These are phyloP conservation scores for Taphrina populina DNA, from an alignment of 1,139 yeast genomes.

Conservation along the genomic window DNA sequence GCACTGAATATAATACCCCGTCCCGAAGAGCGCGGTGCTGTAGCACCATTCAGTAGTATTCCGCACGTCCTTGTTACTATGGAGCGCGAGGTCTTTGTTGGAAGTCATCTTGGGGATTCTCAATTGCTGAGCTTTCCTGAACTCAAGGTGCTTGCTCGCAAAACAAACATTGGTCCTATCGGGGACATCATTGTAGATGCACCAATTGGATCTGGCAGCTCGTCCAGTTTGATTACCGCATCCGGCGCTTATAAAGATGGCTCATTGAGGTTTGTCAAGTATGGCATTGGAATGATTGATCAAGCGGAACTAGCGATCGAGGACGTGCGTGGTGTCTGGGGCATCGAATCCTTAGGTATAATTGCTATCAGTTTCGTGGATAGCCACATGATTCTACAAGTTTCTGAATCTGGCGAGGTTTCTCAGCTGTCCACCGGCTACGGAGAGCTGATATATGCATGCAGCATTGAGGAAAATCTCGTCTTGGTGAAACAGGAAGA, in stretches of 20 bases:
- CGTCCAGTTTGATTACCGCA: conserved; percentile 39
- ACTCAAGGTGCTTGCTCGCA: conserved; percentile 33
- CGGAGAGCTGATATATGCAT: conserved; percentile 35
- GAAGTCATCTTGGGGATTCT: conserved; percentile 41
- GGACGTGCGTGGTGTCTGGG: conserved; percentile 26
- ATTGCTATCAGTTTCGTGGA: conserved; percentile 38
- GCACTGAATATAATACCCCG: conserved; percentile 10
- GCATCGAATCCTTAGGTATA: conserved; percentile 19
- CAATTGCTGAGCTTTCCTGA: conserved; percentile 36
- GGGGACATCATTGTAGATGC: conserved; percentile 38
- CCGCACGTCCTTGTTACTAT: conserved; percentile 35
- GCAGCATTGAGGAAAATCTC: conserved; percentile 7
- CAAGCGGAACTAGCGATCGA: conserved; percentile 35
- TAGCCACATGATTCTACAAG: conserved; percentile 36
- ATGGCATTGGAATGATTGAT: conserved; percentile 39
- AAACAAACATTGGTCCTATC: conserved; percentile 40
- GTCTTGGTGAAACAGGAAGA: conserved; percentile 16
- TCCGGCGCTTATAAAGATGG: conserved; percentile 41
- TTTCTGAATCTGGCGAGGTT: conserved; percentile 34
- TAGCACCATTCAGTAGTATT: conserved; percentile 36
- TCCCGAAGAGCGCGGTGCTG: conserved; percentile 33
- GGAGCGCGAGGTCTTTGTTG: conserved; percentile 38
- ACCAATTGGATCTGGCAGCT: conserved; percentile 29
- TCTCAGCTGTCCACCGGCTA: conserved; percentile 33
- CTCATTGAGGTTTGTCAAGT: conserved; percentile 37